These are phyloP conservation scores for Epichloe festucae DNA, from an alignment of 2,329 filamentous ascomycete genomes.

Conservation along the genomic window DNA sequence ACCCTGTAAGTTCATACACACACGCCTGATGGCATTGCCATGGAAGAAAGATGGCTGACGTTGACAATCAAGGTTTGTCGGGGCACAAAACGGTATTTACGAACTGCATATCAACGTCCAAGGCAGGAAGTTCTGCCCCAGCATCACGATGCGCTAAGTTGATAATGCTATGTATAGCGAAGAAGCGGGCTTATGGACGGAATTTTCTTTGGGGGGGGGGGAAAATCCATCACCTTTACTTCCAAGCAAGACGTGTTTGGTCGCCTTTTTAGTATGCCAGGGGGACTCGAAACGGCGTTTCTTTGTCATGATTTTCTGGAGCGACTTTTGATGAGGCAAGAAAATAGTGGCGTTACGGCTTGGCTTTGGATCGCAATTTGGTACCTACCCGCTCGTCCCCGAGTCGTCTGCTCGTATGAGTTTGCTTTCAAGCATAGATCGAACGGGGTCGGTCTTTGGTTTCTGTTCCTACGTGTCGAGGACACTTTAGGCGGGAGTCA, in stretches of 20 bases:
- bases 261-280: background rate
- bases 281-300: background rate
- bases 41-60: slow-evolving; percentile 9
- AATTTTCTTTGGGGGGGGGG: background rate
- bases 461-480: background rate
- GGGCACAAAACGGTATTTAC: slow-evolving; percentile 61
- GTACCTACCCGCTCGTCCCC: background rate
- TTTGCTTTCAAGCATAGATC: background rate
- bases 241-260: background rate
- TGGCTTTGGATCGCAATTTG: background rate
- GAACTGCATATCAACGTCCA: slow-evolving; percentile 56
- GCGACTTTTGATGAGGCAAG: background rate
- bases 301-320: background rate
- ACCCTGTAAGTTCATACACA: slow-evolving; percentile 35
- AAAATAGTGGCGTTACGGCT: slow-evolving; percentile 2
- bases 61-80: slow-evolving; percentile 37
- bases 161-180: background rate
- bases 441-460: background rate
- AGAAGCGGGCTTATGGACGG: background rate
- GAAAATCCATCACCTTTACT: background rate
- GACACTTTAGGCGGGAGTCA: background rate
- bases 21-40: background rate
- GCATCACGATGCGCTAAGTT: slow-evolving; percentile 36
- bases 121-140: slow-evolving; percentile 45
- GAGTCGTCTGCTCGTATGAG: background rate